Base-by-base conservation (phyloP, 257 asterid species). In the Nicotiana benthamiana region DNA sequence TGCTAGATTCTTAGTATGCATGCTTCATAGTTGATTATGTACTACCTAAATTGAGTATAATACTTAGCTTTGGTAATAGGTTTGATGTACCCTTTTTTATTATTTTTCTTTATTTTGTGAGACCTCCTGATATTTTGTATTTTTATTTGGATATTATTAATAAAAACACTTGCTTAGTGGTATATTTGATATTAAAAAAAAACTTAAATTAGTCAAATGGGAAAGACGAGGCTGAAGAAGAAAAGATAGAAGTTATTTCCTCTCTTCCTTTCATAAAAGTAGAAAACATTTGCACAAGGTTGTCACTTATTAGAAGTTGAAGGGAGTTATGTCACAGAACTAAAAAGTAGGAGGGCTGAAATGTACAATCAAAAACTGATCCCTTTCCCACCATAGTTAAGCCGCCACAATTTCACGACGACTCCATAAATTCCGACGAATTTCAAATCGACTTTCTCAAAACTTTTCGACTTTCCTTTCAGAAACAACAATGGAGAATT, bases 401-500 rank as follows among this genome's bases (percentile, higher is more conserved):
- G 56, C 56, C 56, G 56, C 56, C 56, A 51, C 56, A 51, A 51
- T 11, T 51, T 51, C 16, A 51, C 56, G 17, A 1, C 59, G 2
- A 4, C n/a, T 17, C 59, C n/a, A 52, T 52, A 52, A 52, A 52
- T 16, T 52, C n/a, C 20, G n/a, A 15, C 59, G 59, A 52, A 52
- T 52, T 16, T 52, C 59, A 13, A 52, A 52, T 1, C 59, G 26
- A 77, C 18, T 40, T 40, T 40, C 48, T 40, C 48, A 40, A 40
- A 40, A 40, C 48, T 40, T 40, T 40, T 40, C 48, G 48, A 40
- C 48, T 12, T 40, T 9, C 48, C 48, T 40, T 40, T 9, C 48
- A 40, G 48, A 9, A 40, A 40, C 46, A 78, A 32, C 80, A 48
- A 91, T 90, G 94, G 90, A 75, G 84, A 86, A 85, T 75, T 76